These are phyloP conservation scores for Rhipidocladum racemiflorum DNA, from an alignment of 176 grass and related monocot genomes.

Conservation along the genomic window DNA sequence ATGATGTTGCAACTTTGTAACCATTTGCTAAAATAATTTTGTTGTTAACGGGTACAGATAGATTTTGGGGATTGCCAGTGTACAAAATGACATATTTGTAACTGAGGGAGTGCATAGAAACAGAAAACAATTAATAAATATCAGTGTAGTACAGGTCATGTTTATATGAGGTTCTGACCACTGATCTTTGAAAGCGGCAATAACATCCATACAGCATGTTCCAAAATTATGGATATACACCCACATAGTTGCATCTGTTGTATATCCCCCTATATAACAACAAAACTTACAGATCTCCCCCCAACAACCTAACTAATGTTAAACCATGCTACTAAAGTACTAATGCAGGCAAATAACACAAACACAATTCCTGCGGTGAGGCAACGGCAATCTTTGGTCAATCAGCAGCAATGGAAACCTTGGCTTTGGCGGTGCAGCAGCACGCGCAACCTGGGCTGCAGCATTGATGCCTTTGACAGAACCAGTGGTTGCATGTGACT, in stretches of 20 bases:
- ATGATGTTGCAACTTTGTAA: neutral
- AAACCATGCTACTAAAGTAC: neutral
- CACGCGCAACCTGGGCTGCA: neutral
- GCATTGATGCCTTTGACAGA: neutral
- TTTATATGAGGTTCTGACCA: neutral
- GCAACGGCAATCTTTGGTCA: neutral
- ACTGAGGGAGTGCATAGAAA: neutral
- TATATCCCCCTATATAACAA: neutral
- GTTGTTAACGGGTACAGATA: neutral
- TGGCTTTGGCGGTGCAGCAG: neutral
- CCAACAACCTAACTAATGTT: neutral
- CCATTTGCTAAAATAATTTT: neutral
- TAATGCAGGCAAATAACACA: neutral
- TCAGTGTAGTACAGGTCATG: neutral
- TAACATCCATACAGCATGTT: neutral
- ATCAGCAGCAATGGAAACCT: neutral
- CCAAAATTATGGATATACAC: neutral
- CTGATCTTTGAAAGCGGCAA: neutral
- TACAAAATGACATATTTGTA: neutral
- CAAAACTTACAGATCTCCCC: neutral
- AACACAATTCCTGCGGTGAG: neutral
- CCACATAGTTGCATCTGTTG: neutral
- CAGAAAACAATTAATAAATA: neutral
- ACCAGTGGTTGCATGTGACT: neutral
- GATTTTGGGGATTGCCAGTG: neutral